Base-by-base conservation (phyloP, 2,329 filamentous ascomycete species). In the Emmonsia crescens region DNA sequence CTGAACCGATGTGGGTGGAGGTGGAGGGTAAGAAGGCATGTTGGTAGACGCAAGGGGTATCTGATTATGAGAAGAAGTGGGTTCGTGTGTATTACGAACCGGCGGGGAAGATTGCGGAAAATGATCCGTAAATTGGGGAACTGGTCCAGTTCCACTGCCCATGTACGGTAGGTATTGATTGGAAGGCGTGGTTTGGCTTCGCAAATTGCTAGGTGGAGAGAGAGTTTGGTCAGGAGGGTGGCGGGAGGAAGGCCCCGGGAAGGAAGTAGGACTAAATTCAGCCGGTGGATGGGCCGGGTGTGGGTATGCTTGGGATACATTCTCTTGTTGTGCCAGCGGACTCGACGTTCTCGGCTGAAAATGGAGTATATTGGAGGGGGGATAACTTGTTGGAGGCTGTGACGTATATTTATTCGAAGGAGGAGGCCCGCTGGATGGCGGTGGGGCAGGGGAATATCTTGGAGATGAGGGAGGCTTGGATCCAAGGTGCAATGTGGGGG, bases 301-400 rank as follows among this genome's bases (percentile, higher is more conserved):
- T 1, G 69, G 9, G 31, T 69, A 67, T 2, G 68, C 66, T 49
- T 71, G 71, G 58, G 74, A 74, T 6, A 71, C 72, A 38, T 66
- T 75, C 57, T 75, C 73, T 60, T 78, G 81, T 57, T 81, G 80
- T 38, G 84, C 84, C 19, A 87, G 75, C 19, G 84, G 84, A 70
- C 84, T 86, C n/a, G 84, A 86, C 6, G 83, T 86, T 61, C 84
- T 78, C 21, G 84, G 84, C 49, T 84, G 82, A 70, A 85, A 86
- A 3, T 81, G 77, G 63, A 84, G 76, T 16, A 74, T 57, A 55
- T 51, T 62, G 29, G 61, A 60, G 16, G 61, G 46, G 29, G 60
- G 21, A 63, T 63, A 44, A 70, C 68, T 3, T 70, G 65, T 57
- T 70, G 68, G 27, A 69, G 71, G 74, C 64, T 71, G 77, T 27